A percentile compares a stretch with the other conserved stretches of the same genome.
These are phyloP conservation scores for Chalciporus chontae DNA, from an alignment of 768 basidiomycete species.

Conservation along the genomic window DNA sequence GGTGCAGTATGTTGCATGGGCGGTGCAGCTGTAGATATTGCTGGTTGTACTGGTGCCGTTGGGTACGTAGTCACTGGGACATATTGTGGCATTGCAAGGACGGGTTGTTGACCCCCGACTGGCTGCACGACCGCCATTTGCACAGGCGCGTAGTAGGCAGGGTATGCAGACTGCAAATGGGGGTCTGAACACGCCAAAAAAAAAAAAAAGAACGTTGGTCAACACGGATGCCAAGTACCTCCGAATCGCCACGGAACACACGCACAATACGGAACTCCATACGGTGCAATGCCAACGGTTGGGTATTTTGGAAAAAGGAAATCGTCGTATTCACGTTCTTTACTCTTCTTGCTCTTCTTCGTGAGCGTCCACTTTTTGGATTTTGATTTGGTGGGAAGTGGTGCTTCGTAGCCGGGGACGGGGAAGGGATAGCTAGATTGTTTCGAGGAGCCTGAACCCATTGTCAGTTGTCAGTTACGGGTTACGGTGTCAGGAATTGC, in stretches of 20 bases:
- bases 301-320: slow-evolving; percentile 17
- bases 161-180: slow-evolving; percentile 20
- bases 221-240: slow-evolving; percentile 3
- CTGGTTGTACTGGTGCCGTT: slow-evolving; percentile 11
- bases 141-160: slow-evolving; percentile 29
- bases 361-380: slow-evolving; percentile 17
- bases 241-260: neutral
- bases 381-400: slow-evolving; percentile 1
- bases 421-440: slow-evolving; percentile 15
- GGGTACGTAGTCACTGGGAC: slow-evolving; percentile 25
- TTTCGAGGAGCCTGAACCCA: slow-evolving; percentile 26
- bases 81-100: slow-evolving; percentile 28
- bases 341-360: slow-evolving; percentile 19
- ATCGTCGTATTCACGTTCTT: slow-evolving; percentile 15
- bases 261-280: slow-evolving; percentile 26
- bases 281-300: slow-evolving; percentile 3
- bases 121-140: slow-evolving; percentile 23
- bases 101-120: slow-evolving; percentile 24
- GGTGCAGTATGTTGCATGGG: slow-evolving; percentile 2
- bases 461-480: slow-evolving; percentile 1
- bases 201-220: slow-evolving; percentile 3
- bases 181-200: slow-evolving; percentile 19
- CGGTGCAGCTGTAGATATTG: slow-evolving; percentile 2
- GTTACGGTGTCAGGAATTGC: neutral
- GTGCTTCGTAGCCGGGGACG: slow-evolving; percentile 5